Evolutionary conservation across 1,284 basidiomycete species (phyloP).

Genomic region (Leccinum pseudoinsigne): DNA sequence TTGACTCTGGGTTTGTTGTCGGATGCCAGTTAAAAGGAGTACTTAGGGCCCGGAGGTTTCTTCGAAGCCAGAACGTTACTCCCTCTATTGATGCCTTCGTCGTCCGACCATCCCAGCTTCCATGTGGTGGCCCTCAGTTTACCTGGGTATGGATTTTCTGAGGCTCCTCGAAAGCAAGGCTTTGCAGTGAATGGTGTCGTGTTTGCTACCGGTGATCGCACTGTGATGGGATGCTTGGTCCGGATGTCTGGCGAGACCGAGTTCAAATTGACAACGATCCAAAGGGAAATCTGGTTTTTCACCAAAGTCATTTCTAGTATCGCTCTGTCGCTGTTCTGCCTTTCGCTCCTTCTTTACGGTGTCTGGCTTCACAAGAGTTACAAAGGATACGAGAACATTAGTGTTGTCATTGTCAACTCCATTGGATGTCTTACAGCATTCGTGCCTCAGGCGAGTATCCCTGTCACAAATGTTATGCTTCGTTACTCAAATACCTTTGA

Average conservation of each 20-base stretch:
- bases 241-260: constrained; percentile 52
- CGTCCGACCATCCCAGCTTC: constrained; percentile 50
- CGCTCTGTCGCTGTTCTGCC: constrained; percentile 41
- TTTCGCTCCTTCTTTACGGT: constrained; percentile 45
- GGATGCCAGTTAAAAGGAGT: not conserved
- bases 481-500: not conserved
- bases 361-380: constrained; percentile 44
- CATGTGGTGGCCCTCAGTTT: constrained; percentile 56
- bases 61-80: constrained; percentile 55
- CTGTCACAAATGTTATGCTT: not conserved
- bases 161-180: constrained; percentile 40
- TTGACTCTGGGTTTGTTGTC: no score
- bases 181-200: constrained; percentile 47
- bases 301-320: constrained; percentile 45
- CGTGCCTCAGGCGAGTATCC: constrained; percentile 43
- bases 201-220: constrained; percentile 58
- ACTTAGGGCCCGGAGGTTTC: constrained; percentile 60
- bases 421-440: constrained; percentile 51
- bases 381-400: constrained; percentile 40
- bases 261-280: constrained; percentile 48
- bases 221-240: constrained; percentile 63
- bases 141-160: constrained; percentile 58
- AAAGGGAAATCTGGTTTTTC: constrained; percentile 50
- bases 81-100: constrained; percentile 44
- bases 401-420: constrained; percentile 44